Evolutionary conservation across 768 basidiomycete genomes (phyloP), one percentile per base, ranked within the genome.

Genomic region (Mycena capillaripes): DNA sequence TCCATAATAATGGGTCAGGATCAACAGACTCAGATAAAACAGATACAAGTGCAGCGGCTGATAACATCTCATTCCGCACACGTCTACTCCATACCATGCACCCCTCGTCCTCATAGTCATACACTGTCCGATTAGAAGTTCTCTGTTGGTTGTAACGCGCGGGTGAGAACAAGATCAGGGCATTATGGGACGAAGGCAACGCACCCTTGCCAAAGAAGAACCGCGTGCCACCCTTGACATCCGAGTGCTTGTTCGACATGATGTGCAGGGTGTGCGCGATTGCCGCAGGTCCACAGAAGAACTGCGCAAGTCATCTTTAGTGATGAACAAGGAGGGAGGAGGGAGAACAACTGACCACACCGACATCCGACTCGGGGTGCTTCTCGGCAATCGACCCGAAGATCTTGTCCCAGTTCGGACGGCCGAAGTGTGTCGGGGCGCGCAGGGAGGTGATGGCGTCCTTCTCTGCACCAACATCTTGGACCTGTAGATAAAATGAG

Each of bases 401-500:
- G 14, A 93, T 90, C 59, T 89, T 88, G 77, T 93, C 91, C 93
- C 92, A 94, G 82, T 97, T 96, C 19, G 96, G 96, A 66, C 96
- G 84, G 48, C 97, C 95, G 77, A 95, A 97, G 83, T 97, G 96
- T 11, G 97, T 98, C 0, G 97, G 97, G 0, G 97, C 93, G 32
- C 96, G 89, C 19, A 98, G 86, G 1, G 91, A 89, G 6, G 97
- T 97, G 80, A 98, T 94, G 5, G 96, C 93, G 76, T 98, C 97
- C 82, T 92, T 93, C 73, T 97, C 95, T 1, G 95, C 95, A 66
- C 97, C 97, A 52, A 98, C 96, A 76, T 97, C 96, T 78, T 96
- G 93, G 10, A 94, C 87, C 89, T 91, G 72, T 7, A 57, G 16
- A 36, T 64, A 10, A 36, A n/a, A n/a, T n/a, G 36, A 1, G 16